These are phyloP conservation scores for Xylaria sp. DNA, from an alignment of 2,329 filamentous ascomycete species.

Conservation along the genomic window DNA sequence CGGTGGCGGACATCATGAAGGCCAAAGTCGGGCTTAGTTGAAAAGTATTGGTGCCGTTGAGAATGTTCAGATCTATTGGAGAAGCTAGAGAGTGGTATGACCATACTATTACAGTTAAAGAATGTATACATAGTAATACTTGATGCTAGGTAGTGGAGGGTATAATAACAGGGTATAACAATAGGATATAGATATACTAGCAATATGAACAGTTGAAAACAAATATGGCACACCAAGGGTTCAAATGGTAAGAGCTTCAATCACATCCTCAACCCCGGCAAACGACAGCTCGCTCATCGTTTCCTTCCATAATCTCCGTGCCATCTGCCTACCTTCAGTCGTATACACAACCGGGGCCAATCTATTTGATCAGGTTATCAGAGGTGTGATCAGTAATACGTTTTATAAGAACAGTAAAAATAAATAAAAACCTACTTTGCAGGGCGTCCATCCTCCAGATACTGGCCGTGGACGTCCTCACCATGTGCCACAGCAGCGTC, in stretches of 20 bases:
- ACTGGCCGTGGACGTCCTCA: conserved; percentile 34
- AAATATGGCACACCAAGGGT: no score
- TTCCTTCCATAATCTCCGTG: conserved; percentile 33
- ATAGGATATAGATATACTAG: not conserved
- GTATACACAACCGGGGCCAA: conserved; percentile 33
- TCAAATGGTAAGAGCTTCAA: conserved; percentile 11
- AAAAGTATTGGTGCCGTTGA: not conserved
- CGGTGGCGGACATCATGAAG: not conserved
- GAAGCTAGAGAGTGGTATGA: not conserved
- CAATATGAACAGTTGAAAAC: not conserved
- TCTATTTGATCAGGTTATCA: conserved; percentile 17
- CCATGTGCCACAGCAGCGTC: conserved; percentile 30
- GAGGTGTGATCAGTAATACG: not conserved
- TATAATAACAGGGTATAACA: not conserved
- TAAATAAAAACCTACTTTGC: conserved; percentile 18
- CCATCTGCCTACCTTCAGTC: conserved; percentile 29
- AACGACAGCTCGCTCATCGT: conserved; percentile 35
- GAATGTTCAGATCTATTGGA: not conserved
- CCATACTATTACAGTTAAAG: not conserved
- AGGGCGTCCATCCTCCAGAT: conserved; percentile 23
- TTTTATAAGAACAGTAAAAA: not conserved
- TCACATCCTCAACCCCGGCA: conserved; percentile 23
- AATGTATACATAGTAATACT: not conserved
- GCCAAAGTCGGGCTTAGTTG: not conserved
- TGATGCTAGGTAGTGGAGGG: not conserved